These are phyloP conservation scores for Candida argentea DNA, from an alignment of 805 yeast species.

Conservation along the genomic window DNA sequence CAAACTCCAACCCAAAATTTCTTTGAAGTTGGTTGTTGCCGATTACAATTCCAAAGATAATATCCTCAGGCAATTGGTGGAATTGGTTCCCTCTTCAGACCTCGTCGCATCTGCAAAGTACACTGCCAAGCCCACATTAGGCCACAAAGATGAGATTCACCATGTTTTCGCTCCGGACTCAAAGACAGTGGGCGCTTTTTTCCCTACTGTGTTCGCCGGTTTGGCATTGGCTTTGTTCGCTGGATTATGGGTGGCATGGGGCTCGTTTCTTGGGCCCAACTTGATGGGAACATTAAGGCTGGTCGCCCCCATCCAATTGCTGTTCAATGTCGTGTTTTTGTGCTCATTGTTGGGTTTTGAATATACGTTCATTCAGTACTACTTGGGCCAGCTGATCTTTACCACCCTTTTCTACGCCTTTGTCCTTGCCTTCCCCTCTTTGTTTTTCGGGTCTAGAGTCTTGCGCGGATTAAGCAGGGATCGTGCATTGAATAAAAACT, in stretches of 20 bases:
- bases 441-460: slow-evolving; percentile 58
- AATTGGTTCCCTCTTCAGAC: slow-evolving; percentile 19
- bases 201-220: slow-evolving; percentile 44
- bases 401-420: slow-evolving; percentile 39
- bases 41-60: slow-evolving; percentile 12
- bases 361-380: slow-evolving; percentile 45
- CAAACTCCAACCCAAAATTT: slow-evolving; percentile 21
- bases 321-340: slow-evolving; percentile 36
- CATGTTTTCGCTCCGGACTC: slow-evolving; percentile 53
- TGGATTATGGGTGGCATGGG: slow-evolving; percentile 37
- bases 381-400: slow-evolving; percentile 50
- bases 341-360: slow-evolving; percentile 42
- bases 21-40: slow-evolving; percentile 23
- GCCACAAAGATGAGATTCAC: slow-evolving; percentile 47
- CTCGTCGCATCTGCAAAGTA: slow-evolving; percentile 15
- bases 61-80: slow-evolving; percentile 17
- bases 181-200: slow-evolving; percentile 36
- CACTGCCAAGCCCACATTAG: slow-evolving; percentile 26
- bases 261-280: slow-evolving; percentile 14
- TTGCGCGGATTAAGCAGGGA: slow-evolving; percentile 36
- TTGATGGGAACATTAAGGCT: slow-evolving; percentile 26
- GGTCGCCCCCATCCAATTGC: slow-evolving; percentile 22
- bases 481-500: slow-evolving; percentile 19
- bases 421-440: slow-evolving; percentile 41
- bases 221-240: slow-evolving; percentile 32